phyloP scores from a whole-genome alignment of 768 basidiomycete species.

The Pleurotus platypus region DNA sequence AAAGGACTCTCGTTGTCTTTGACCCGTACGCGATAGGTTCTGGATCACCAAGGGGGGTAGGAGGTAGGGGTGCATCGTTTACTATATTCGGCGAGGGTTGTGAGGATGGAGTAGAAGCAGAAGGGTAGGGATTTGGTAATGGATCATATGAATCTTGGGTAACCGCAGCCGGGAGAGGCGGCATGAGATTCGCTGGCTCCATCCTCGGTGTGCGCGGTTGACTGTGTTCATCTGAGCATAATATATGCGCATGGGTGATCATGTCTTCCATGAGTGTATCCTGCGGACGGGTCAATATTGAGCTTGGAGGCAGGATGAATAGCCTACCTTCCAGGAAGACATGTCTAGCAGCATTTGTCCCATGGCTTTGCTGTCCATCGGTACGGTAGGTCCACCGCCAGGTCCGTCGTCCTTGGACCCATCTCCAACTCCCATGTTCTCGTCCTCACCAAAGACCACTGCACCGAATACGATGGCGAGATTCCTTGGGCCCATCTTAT shows the following conservation, averaged over 20 bases:
- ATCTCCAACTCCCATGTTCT: slow-evolving; percentile 25
- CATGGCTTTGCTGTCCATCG: slow-evolving; percentile 7
- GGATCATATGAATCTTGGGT: not conserved
- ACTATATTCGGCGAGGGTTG: slow-evolving; percentile 32
- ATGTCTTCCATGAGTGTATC: slow-evolving; percentile 79
- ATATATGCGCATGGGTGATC: slow-evolving; percentile 60
- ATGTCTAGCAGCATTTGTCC: slow-evolving; percentile 51
- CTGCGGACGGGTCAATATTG: slow-evolving; percentile 12
- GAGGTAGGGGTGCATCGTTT: slow-evolving; percentile 64
- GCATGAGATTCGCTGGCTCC: not conserved
- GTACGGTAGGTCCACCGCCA: not conserved
- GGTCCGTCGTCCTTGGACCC: slow-evolving; percentile 1
- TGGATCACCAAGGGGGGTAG: slow-evolving; percentile 65
- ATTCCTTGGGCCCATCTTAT: slow-evolving; percentile 95
- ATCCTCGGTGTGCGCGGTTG: not conserved
- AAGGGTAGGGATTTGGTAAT: slow-evolving; percentile 1
- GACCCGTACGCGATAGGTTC: slow-evolving; percentile 66
- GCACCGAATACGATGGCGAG: slow-evolving; percentile 87
- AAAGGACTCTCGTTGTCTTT: slow-evolving; percentile 62
- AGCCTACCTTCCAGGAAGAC: slow-evolving; percentile 66
- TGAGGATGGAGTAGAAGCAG: not conserved
- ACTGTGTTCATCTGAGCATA: slow-evolving; percentile 58
- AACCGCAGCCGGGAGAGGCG: not conserved
- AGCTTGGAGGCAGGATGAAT: not conserved
- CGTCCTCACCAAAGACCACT: slow-evolving; percentile 91